Evolutionary conservation across 768 basidiomycete species (phyloP).

Genomic region (Termitomyces sp.): DNA sequence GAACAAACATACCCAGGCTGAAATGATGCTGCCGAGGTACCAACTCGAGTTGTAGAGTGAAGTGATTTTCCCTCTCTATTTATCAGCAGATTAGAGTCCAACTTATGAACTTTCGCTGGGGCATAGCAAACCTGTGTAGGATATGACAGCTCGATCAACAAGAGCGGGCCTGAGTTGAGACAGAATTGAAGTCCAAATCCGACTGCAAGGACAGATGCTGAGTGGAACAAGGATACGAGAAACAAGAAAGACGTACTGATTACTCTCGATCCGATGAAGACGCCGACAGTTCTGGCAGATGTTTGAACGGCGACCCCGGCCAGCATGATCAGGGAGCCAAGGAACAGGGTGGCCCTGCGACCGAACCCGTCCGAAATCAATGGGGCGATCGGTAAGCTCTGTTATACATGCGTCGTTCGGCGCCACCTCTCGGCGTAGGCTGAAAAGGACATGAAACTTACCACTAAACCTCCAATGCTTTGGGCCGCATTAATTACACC

Average conservation of each 20-base stretch:
- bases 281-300: constrained; percentile 40
- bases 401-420: not conserved
- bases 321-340: constrained; percentile 64
- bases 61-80: constrained; percentile 52
- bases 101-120: not conserved
- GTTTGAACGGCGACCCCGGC: constrained; percentile 60
- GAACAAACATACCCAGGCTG: constrained; percentile 38
- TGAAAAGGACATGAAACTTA: constrained; percentile 23
- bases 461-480: constrained; percentile 51
- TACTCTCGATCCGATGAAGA: constrained; percentile 58
- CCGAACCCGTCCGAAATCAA: constrained; percentile 60
- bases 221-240: not conserved
- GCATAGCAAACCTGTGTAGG: constrained; percentile 56
- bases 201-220: constrained; percentile 36
- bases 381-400: constrained; percentile 65
- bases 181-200: constrained; percentile 64
- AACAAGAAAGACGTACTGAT: constrained; percentile 37
- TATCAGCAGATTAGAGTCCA: not conserved
- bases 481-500: constrained; percentile 69
- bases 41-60: constrained; percentile 71
- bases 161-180: constrained; percentile 59
- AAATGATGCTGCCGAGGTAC: constrained; percentile 72
- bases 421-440: not conserved
- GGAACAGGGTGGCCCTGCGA: constrained; percentile 56
- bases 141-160: constrained; percentile 67